Evolutionary conservation across 164 flowering plant species (phyloP), one percentile per base, ranked within the genome.

Genomic region (Tinospora cordifolia): DNA sequence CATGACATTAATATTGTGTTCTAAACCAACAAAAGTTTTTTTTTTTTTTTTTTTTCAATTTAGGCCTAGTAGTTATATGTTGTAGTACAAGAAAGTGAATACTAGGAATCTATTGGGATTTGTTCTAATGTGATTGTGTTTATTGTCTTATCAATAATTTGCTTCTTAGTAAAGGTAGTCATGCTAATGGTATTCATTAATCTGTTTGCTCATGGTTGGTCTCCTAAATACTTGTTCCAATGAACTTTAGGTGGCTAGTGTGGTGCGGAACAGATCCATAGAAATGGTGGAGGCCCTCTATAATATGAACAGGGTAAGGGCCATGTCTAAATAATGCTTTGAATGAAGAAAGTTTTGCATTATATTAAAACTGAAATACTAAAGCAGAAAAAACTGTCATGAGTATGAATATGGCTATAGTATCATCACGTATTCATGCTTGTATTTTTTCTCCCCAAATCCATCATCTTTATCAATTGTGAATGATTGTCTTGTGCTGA

Each of bases 261-360:
- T 72, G 9, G 80, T 95, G 30, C 84, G 85, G 34, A 82, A 86
- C 78, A 85, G 98, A 80, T 81, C 96, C 64, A 71, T 76, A 17
- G 96, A 91, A 74, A 95, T 95, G 99, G 98, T 91, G 80, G 93
- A 89, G 81, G 90, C 98, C 73, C 97, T 95, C 73, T 95, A 84
- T 79, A 85, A 80, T 65, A 85, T 91, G 93, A 95, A 92, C 73
- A 84, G 82, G 89, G 99, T 92, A 76, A 64, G 83, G 38, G 11
- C 21, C 10, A 54, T 54, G 24, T 17, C 60, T 51, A 51, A 51
- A 30, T 30, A 4, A 30, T 30, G 4, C 3, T 30, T 1, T 30
- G 36, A 30, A 30, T 30, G 36, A 4, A 30, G 36, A 30, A 30
- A 30, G 39, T 65, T 41, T 41, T 41, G 46, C 24, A n/a, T 54